A percentile compares a stretch with the other conserved stretches of the same genome.
Conservation (phyloP, 2,329 filamentous ascomycete species). For the Alternaria incomplexa region DNA sequence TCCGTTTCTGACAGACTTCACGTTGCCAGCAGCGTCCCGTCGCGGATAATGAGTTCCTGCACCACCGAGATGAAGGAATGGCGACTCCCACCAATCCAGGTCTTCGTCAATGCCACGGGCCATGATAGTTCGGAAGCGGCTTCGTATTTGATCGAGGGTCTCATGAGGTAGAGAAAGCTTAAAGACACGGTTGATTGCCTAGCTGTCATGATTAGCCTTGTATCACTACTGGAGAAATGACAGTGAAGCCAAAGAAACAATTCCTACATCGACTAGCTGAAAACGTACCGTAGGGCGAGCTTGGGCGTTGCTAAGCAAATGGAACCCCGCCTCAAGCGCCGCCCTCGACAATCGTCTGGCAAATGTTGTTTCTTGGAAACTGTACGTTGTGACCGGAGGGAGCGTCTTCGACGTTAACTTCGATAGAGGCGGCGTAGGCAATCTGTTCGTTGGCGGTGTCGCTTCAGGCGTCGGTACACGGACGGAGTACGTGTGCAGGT, state of each 20-base stretch:
- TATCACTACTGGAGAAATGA: not conserved
- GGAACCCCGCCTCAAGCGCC: constrained; percentile 67
- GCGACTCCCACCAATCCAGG: constrained; percentile 64
- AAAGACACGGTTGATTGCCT: constrained; percentile 61
- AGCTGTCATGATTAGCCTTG: not conserved
- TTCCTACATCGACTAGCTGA: not conserved
- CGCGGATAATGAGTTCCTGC: constrained; percentile 69
- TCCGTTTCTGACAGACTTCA: constrained; percentile 34
- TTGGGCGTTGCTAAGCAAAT: constrained; percentile 60
- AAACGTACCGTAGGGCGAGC: constrained; percentile 25
- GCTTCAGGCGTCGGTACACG: constrained; percentile 32
- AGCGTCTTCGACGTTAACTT: constrained; percentile 37
- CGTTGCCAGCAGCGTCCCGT: constrained; percentile 47
- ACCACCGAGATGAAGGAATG: constrained; percentile 71
- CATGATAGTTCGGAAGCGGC: constrained; percentile 50
- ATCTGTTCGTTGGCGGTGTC: constrained; percentile 34
- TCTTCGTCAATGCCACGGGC: constrained; percentile 52
- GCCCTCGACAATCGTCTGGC: constrained; percentile 72
- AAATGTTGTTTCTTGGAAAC: constrained; percentile 70
- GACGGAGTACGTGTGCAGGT: constrained; percentile 28
- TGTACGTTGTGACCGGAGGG: constrained; percentile 60
- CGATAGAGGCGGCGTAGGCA: constrained; percentile 29
- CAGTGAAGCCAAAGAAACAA: not conserved
- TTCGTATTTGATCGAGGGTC: constrained; percentile 48
- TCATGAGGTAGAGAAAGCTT: constrained; percentile 71